These are phyloP conservation scores for Cladosporium cucumerinum DNA, from an alignment of 2,329 filamentous ascomycete species.

Conservation along the genomic window DNA sequence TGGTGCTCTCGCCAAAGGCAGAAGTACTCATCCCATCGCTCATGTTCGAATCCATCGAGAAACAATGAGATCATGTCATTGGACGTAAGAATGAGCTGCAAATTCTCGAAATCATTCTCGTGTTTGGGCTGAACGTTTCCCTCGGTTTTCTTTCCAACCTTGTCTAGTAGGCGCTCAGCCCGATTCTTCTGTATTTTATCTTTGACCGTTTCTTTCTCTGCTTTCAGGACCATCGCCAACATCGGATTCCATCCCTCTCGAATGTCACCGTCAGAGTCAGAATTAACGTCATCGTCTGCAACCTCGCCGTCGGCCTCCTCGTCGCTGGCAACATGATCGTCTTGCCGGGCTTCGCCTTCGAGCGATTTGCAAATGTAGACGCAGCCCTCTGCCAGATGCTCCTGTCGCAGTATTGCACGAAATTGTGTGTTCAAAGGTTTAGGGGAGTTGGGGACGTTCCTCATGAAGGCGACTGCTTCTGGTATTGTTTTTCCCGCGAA, in stretches of 20 bases:
- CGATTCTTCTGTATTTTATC: too few relatives aligned
- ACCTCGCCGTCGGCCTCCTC: too few relatives aligned
- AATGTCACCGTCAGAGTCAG: too few relatives aligned
- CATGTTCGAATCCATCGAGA: background rate
- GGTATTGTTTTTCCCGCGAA: background rate
- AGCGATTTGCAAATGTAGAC: background rate
- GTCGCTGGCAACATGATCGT: too few relatives aligned
- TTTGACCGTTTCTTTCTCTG: too few relatives aligned
- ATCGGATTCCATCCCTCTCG: too few relatives aligned
- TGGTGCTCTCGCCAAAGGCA: background rate
- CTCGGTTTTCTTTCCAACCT: background rate
- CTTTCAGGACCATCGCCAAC: too few relatives aligned
- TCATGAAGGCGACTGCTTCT: background rate
- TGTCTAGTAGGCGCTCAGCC: background rate
- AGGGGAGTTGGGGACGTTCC: background rate
- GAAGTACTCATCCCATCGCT: background rate
- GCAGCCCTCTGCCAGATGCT: too few relatives aligned
- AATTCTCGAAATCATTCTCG: background rate
- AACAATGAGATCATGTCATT: background rate
- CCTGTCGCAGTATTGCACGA: background rate
- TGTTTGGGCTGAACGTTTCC: background rate
- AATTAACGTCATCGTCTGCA: background rate
- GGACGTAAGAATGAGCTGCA: background rate
- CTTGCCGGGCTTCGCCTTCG: background rate
- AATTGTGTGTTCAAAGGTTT: background rate